A percentile compares a stretch with the other conserved stretches of the same genome.
phyloP scores from a whole-genome alignment of 75 land plant genomes.

The Cunninghamia lanceolata region DNA sequence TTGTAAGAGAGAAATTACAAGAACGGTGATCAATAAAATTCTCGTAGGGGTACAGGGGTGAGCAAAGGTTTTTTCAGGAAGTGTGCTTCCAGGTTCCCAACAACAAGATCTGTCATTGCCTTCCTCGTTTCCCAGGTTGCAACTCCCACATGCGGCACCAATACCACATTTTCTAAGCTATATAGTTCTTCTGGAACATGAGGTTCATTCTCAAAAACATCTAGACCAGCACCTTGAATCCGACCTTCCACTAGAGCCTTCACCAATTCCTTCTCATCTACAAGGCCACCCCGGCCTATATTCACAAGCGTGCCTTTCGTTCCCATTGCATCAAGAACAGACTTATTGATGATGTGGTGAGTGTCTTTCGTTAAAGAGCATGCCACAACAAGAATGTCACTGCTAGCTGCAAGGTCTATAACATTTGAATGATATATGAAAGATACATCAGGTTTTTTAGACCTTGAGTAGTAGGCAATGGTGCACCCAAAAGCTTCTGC shows the following conservation, averaged over 20 bases:
- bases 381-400: constrained; percentile 48
- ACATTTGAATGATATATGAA: constrained; percentile 41
- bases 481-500: constrained; percentile 48
- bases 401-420: constrained; percentile 40
- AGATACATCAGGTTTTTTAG: constrained; percentile 33
- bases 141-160: constrained; percentile 2
- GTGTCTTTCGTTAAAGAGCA: constrained; percentile 56
- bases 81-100: too few relatives aligned
- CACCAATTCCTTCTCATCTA: constrained; percentile 65
- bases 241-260: constrained; percentile 35
- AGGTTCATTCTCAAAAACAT: constrained; percentile 77
- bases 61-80: too few relatives aligned
- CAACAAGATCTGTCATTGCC: too few relatives aligned
- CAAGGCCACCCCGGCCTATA: constrained; percentile 54
- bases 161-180: constrained; percentile 64
- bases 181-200: constrained; percentile 59
- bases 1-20: not conserved
- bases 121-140: too few relatives aligned
- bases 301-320: constrained; percentile 58
- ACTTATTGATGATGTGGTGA: constrained; percentile 34
- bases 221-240: constrained; percentile 65
- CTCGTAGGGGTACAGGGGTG: not conserved
- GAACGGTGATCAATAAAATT: not conserved
- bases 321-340: constrained; percentile 56
- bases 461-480: constrained; percentile 50